phyloP scores from a whole-genome alignment of 179 eudicot species.

The Actinidia chinensis region DNA sequence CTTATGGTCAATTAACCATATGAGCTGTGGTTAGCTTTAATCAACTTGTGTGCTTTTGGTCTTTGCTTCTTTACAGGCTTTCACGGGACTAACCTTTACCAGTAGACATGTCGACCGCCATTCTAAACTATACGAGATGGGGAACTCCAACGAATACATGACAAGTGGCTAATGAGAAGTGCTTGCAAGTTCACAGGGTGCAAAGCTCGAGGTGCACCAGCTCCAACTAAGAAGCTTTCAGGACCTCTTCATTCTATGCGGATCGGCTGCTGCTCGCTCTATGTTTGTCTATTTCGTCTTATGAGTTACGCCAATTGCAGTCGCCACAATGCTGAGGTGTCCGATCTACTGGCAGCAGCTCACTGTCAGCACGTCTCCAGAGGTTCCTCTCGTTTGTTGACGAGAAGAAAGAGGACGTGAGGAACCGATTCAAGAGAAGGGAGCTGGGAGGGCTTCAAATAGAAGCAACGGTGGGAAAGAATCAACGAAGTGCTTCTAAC shows the following conservation, averaged over 20 bases:
- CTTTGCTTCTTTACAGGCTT: conserved; percentile 45
- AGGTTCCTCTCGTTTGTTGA: conserved; percentile 58
- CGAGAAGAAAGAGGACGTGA: conserved; percentile 54
- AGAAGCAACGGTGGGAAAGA: conserved; percentile 19
- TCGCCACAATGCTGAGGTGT: conserved; percentile 30
- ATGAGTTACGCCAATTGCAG: conserved; percentile 37
- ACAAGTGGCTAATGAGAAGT: conserved; percentile 71
- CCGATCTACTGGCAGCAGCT: conserved; percentile 20
- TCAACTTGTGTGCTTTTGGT: not conserved
- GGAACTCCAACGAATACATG: conserved; percentile 75
- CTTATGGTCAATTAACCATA: too few species aligned
- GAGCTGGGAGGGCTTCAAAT: conserved; percentile 37
- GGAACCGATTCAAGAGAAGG: conserved; percentile 42
- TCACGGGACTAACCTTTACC: conserved; percentile 73
- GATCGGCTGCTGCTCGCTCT: conserved; percentile 58
- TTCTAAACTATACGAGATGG: conserved; percentile 66
- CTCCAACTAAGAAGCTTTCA: conserved; percentile 65
- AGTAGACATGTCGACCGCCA: conserved; percentile 70
- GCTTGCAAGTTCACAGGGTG: conserved; percentile 69
- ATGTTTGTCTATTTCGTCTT: conserved; percentile 34
- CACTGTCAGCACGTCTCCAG: conserved; percentile 37
- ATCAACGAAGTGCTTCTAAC: conserved; percentile 11
- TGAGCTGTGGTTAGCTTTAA: not conserved
- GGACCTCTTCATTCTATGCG: conserved; percentile 57
- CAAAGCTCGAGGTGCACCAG: conserved; percentile 49